Evolutionary conservation across 768 basidiomycete genomes (phyloP).

Genomic region (Tricholoma matsutake): DNA sequence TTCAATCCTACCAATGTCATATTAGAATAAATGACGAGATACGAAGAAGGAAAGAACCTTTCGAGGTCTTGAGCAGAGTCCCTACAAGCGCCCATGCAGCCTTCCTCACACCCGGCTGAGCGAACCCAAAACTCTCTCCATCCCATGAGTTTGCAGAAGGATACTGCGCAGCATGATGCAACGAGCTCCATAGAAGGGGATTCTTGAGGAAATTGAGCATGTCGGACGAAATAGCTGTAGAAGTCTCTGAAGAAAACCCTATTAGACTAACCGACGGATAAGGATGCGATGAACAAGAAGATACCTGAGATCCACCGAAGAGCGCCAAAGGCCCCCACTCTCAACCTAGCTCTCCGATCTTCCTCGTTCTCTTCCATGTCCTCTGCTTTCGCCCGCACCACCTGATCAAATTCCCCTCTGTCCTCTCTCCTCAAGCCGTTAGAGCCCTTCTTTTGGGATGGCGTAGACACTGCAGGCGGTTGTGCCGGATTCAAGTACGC

Average conservation of each 20-base stretch:
- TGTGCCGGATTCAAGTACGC: slow-evolving; percentile 56
- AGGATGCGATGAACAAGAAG: slow-evolving; percentile 4
- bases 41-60: slow-evolving; percentile 34
- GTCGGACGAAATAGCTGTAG: slow-evolving; percentile 23
- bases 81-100: slow-evolving; percentile 63
- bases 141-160: slow-evolving; percentile 35
- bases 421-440: slow-evolving; percentile 3
- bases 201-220: slow-evolving; percentile 43
- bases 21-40: neutral
- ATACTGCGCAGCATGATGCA: slow-evolving; percentile 41
- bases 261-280: neutral
- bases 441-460: slow-evolving; percentile 31
- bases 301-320: slow-evolving; percentile 62
- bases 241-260: neutral
- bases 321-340: slow-evolving; percentile 66
- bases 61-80: slow-evolving; percentile 38
- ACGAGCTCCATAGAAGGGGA: slow-evolving; percentile 57
- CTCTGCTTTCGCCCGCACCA: slow-evolving; percentile 43
- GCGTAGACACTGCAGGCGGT: slow-evolving; percentile 37
- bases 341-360: slow-evolving; percentile 68
- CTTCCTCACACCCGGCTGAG: slow-evolving; percentile 71
- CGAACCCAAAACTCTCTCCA: slow-evolving; percentile 51
- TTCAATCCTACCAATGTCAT: neutral
- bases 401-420: slow-evolving; percentile 34
- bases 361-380: slow-evolving; percentile 64